Base-by-base conservation (phyloP, 2,329 filamentous ascomycete species). In the Hymenoscyphus fructigenus region DNA sequence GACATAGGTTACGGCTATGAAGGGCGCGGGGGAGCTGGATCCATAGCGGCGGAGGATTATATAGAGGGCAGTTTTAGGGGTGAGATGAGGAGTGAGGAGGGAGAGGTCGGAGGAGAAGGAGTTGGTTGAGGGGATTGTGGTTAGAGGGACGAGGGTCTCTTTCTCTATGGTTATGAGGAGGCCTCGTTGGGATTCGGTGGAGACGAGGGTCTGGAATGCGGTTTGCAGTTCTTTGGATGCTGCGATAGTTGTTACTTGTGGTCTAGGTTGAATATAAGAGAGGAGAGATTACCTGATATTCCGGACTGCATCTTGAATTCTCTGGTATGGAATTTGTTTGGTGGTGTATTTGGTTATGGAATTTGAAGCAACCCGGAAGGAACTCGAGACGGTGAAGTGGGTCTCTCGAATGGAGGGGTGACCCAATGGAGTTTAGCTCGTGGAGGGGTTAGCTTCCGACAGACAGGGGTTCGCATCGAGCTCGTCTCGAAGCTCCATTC, bases 161-260 rank as follows among this genome's bases (percentile, higher is more conserved):
- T 84, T 81, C 59, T 84, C 77, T 74, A 95, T 94, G 67, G 84
- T 89, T 61, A 87, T 87, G 61, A 94, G 79, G 44, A 95, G 85
- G 60, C 87, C 91, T 70, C 92, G 90, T 70, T 88, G 83, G 59
- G 81, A 79, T 62, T 82, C 76, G 60, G 84, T 84, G 59, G 83
- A 82, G 69, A 92, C 83, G 74, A 95, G 83, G 66, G 79, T 81
- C 78, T 86, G 88, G 83, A 95, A 93, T 72, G 90, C 84, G 72
- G 86, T 81, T 75, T 88, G 85, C 67, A 95, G 89, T 83, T 94
- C 91, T 78, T 88, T 78, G 64, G 91, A 93, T 70, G 90, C 92
- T 91, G 75, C 41, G 26, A 23, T 41, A 60, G 44, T 56, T 41
- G 28, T 60, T 38, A 60, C n/a, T n/a, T n/a, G n/a, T n/a, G n/a